A percentile compares a stretch with the other conserved stretches of the same genome.
Evolutionary conservation across 164 flowering plant species (phyloP).

Genomic region (Magnolia changhungtana): DNA sequence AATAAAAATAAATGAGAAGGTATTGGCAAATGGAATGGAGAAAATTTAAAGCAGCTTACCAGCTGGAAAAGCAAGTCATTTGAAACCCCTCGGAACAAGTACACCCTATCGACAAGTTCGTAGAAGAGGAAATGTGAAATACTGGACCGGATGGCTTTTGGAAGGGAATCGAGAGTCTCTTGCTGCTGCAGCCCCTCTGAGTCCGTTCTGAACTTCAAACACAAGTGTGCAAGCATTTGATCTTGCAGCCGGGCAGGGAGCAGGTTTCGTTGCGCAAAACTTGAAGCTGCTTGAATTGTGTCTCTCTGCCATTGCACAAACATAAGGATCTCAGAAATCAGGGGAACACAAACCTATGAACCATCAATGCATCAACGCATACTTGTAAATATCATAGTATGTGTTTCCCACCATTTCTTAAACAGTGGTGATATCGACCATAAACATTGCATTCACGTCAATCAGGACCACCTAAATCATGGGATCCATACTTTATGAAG

Average conservation of each 20-base stretch:
- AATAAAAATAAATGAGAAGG: not conserved
- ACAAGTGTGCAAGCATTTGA: slow-evolving; percentile 94
- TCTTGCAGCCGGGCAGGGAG: slow-evolving; percentile 72
- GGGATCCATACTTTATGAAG: no score
- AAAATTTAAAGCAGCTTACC: slow-evolving; percentile 37
- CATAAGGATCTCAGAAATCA: not conserved
- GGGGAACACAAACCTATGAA: not conserved
- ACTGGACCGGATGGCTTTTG: slow-evolving; percentile 93
- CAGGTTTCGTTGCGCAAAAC: slow-evolving; percentile 80
- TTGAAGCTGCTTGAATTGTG: slow-evolving; percentile 85
- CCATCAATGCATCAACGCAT: not conserved
- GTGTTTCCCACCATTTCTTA: no score
- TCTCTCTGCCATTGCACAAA: slow-evolving; percentile 58
- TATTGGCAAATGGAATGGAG: not conserved
- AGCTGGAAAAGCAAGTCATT: slow-evolving; percentile 84
- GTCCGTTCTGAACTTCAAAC: slow-evolving; percentile 85
- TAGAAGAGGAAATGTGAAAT: slow-evolving; percentile 83
- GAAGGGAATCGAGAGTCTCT: slow-evolving; percentile 79
- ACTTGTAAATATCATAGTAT: not conserved
- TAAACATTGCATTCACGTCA: no score
- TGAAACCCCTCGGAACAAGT: slow-evolving; percentile 83
- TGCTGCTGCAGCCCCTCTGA: slow-evolving; percentile 93
- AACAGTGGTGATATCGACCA: no score
- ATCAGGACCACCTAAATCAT: no score
- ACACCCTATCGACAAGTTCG: slow-evolving; percentile 63